Conservation (phyloP, 2,329 filamentous ascomycete species). For the Grosmannia serpens region DNA sequence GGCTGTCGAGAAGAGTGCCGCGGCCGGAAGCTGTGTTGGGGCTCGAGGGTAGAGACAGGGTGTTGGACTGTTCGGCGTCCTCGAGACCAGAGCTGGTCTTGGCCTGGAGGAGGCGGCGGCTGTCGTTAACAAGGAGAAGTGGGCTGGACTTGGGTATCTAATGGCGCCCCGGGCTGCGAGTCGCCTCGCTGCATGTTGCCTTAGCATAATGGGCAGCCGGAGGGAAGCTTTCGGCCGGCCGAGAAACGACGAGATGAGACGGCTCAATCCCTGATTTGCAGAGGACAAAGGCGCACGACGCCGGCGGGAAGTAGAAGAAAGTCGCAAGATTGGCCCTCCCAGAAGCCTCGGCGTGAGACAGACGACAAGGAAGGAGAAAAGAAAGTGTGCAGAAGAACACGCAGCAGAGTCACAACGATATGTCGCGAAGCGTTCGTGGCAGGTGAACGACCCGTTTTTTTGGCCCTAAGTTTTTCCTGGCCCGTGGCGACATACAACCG, state of each 20-base stretch:
- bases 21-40: neutral
- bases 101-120: neutral
- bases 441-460: conserved; percentile 9
- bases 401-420: conserved; percentile 3
- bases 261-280: neutral
- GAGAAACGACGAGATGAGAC: neutral
- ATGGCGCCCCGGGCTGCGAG: conserved; percentile 6
- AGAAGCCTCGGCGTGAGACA: neutral
- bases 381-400: neutral
- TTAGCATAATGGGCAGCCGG: conserved; percentile 9
- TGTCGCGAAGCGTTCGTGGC: conserved; percentile 6
- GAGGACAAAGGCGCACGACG: neutral
- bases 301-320: neutral
- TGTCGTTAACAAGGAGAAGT: conserved; percentile 4
- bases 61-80: neutral
- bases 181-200: conserved; percentile 12
- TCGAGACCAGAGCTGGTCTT: conserved; percentile 2
- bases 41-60: neutral
- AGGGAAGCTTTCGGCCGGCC: neutral
- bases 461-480: conserved; percentile 3
- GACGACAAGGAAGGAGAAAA: neutral
- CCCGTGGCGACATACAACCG: neutral
- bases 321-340: neutral
- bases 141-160: neutral
- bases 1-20: conserved; percentile 10